These are phyloP conservation scores for Pleodorina starrii DNA, from an alignment of 139 green algal genomes.

Conservation along the genomic window DNA sequence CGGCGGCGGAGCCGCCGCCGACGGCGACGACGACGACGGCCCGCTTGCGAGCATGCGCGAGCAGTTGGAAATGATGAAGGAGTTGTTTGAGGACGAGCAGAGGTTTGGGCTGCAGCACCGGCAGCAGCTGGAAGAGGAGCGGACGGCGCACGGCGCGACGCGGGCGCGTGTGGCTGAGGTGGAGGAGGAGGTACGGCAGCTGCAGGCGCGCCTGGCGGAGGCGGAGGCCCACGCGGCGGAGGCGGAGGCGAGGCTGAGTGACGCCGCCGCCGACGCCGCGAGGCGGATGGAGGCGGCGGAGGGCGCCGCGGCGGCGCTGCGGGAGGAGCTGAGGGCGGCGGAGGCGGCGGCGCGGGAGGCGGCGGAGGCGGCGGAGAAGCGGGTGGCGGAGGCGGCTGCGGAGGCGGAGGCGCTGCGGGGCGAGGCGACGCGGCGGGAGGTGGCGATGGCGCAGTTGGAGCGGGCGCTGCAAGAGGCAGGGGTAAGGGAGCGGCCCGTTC, in stretches of 20 bases:
- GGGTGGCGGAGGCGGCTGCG: no score
- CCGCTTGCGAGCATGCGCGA: slow-evolving; percentile 51
- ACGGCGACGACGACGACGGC: slow-evolving; percentile 9
- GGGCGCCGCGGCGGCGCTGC: neutral
- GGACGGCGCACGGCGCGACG: neutral
- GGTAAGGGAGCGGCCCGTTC: neutral
- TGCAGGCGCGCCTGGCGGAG: neutral
- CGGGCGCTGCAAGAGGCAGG: neutral
- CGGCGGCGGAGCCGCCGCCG: neutral
- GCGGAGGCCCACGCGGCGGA: neutral
- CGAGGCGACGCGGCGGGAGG: neutral
- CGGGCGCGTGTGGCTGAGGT: neutral
- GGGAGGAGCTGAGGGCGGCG: slow-evolving; percentile 19
- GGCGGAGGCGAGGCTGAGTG: neutral
- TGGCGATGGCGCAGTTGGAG: neutral
- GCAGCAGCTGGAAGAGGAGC: slow-evolving; percentile 40
- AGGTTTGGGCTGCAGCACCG: slow-evolving; percentile 49
- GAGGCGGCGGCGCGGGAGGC: neutral
- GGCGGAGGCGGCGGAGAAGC: neutral
- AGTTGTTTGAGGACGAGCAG: slow-evolving; percentile 64
- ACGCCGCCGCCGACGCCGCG: no score
- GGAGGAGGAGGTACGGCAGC: neutral
- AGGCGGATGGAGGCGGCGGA: neutral
- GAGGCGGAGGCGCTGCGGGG: neutral
- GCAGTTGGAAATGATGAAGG: slow-evolving; percentile 64